These are phyloP conservation scores for Chrysoporthe puriensis DNA, from an alignment of 2,329 filamentous ascomycete genomes.

Conservation along the genomic window DNA sequence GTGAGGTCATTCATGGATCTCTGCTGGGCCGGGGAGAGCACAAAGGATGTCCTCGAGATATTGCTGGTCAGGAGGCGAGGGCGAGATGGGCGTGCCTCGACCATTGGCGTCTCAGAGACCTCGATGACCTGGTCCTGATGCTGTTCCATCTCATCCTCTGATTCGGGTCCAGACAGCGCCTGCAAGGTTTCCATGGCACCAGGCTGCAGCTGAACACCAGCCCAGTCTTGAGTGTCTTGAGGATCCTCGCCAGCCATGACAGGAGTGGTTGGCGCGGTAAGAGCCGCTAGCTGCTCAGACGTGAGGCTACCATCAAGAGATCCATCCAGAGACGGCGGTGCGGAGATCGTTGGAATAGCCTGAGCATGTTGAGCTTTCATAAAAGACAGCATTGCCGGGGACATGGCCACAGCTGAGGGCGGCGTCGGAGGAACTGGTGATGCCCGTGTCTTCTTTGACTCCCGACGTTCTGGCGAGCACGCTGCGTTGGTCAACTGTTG, in stretches of 20 bases:
- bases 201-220: constrained; percentile 74
- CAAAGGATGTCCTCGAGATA: constrained; percentile 36
- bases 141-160: constrained; percentile 62
- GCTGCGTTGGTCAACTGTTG: constrained; percentile 9
- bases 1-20: constrained; percentile 73
- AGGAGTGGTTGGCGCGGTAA: constrained; percentile 85
- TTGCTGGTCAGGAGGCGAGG: constrained; percentile 54
- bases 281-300: constrained; percentile 82
- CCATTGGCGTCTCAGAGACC: constrained; percentile 47
- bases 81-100: constrained; percentile 58
- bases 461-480: constrained; percentile 21
- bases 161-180: constrained; percentile 64
- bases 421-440: constrained; percentile 68
- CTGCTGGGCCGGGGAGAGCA: constrained; percentile 53
- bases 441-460: constrained; percentile 52
- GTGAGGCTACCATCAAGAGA: constrained; percentile 88
- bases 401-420: constrained; percentile 72
- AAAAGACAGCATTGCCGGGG: constrained; percentile 73
- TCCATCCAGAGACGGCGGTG: constrained; percentile 86
- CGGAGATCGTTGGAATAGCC: constrained; percentile 73
- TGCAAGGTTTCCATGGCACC: constrained; percentile 81
- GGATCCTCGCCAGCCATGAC: constrained; percentile 63
- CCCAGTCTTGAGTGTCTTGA: constrained; percentile 67
- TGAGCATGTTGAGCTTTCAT: constrained; percentile 66
- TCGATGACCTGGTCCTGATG: constrained; percentile 61